These are phyloP conservation scores for Neurospora crassa DNA, from an alignment of 2,329 filamentous ascomycete species.

Conservation along the genomic window DNA sequence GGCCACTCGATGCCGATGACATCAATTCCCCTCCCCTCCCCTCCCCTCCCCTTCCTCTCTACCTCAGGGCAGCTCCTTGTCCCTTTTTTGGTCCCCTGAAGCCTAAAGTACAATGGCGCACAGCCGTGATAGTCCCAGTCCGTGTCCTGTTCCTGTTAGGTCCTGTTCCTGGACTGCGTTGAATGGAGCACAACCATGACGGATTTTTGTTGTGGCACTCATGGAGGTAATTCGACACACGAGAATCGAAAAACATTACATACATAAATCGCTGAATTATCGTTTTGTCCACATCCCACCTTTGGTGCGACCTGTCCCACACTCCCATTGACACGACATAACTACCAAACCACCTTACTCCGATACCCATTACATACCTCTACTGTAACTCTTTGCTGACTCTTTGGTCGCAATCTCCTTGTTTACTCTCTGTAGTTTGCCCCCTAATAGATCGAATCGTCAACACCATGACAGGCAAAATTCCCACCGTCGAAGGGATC, in stretches of 20 bases:
- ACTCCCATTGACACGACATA: background rate
- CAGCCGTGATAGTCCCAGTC: background rate
- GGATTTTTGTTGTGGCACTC: background rate
- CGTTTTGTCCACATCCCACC: background rate
- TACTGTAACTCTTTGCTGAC: background rate
- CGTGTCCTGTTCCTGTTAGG: background rate
- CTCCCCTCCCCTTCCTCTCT: background rate
- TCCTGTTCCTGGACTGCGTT: background rate
- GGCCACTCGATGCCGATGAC: background rate
- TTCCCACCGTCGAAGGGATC: slow-evolving; percentile 14
- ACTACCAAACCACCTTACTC: too few species aligned
- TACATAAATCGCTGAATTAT: background rate
- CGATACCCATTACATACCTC: too few species aligned
- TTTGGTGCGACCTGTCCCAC: background rate
- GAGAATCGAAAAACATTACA: background rate
- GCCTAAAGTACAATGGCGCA: background rate
- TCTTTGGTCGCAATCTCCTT: background rate
- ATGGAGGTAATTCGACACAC: background rate
- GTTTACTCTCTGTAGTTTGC: background rate
- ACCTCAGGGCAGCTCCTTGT: background rate
- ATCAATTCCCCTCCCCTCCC: background rate
- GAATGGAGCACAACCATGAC: background rate
- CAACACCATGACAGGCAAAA: slow-evolving; percentile 5
- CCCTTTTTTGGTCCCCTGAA: background rate
- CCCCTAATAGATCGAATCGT: background rate